A percentile compares a stretch with the other conserved stretches of the same genome.
Evolutionary conservation across 73 alveolate genomes (phyloP).

Genomic region (Blepharisma stoltei): DNA sequence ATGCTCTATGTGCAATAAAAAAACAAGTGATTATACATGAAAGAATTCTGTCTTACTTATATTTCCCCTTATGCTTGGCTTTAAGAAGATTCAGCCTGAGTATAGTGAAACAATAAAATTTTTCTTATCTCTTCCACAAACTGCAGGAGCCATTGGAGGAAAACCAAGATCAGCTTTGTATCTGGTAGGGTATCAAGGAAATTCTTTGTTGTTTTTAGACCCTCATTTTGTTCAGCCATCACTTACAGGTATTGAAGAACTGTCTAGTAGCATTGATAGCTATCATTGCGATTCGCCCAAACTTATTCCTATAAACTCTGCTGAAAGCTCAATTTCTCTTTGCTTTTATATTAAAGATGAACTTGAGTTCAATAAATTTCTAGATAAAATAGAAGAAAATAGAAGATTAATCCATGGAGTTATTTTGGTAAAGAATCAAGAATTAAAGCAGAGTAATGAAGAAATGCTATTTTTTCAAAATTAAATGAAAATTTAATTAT

Average conservation of each 20-base stretch:
- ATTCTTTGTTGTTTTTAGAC: constrained; percentile 68
- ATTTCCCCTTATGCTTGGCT: constrained; percentile 60
- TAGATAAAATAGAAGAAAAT: neutral
- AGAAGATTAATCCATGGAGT: neutral
- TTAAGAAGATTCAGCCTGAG: constrained; percentile 40
- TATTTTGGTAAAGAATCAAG: neutral
- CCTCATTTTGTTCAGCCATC: constrained; percentile 78
- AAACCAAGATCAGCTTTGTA: constrained; percentile 80
- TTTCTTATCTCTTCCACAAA: constrained; percentile 33
- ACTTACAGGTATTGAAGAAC: neutral
- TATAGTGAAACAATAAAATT: constrained; percentile 39
- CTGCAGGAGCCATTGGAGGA: constrained; percentile 89
- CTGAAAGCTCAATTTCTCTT: constrained; percentile 5
- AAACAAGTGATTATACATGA: neutral
- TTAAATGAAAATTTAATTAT: too few species aligned
- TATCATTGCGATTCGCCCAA: neutral
- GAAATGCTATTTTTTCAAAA: too few species aligned
- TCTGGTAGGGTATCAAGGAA: constrained; percentile 74
- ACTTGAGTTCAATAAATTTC: neutral
- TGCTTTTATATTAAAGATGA: constrained; percentile 20
- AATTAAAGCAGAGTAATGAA: too few species aligned
- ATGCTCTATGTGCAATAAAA: neutral
- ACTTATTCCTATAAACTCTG: neutral
- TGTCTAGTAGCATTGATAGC: neutral
- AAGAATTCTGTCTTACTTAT: constrained; percentile 36